These are phyloP conservation scores for Penicillium diatomitis DNA, from an alignment of 495 filamentous ascomycete species.

Conservation along the genomic window DNA sequence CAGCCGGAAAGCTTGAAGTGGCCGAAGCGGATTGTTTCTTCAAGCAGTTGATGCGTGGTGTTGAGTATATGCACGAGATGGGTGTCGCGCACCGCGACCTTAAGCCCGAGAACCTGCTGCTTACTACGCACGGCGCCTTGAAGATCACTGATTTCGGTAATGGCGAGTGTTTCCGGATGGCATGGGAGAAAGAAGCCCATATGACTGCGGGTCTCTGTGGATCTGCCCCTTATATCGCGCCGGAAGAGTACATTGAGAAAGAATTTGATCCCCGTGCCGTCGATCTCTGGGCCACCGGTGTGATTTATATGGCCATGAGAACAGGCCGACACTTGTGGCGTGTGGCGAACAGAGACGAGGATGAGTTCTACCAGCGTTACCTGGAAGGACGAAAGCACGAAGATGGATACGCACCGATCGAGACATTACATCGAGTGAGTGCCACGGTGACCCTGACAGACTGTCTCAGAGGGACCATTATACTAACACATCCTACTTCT, in stretches of 20 bases:
- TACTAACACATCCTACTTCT: conserved; percentile 24
- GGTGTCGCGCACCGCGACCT: conserved; percentile 95
- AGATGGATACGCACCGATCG: conserved; percentile 91
- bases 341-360: conserved; percentile 89
- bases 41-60: conserved; percentile 98
- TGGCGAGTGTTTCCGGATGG: conserved; percentile 99
- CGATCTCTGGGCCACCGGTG: conserved; percentile 95
- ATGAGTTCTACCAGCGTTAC: conserved; percentile 94
- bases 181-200: conserved; percentile 95
- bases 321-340: conserved; percentile 94
- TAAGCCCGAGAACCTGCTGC: conserved; percentile 92
- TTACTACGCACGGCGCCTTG: conserved; percentile 87
- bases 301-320: conserved; percentile 99
- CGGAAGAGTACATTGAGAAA: conserved; percentile 87
- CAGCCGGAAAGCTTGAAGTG: conserved; percentile 88
- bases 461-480: conserved; percentile 1
- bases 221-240: conserved; percentile 93
- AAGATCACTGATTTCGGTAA: conserved; percentile 99
- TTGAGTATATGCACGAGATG: conserved; percentile 99
- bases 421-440: conserved; percentile 89
- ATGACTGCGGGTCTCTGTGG: conserved; percentile 97
- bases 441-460: conserved; percentile 1
- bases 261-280: conserved; percentile 97
- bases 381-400: conserved; percentile 86
- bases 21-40: conserved; percentile 96